Percentiles rank a stretch among this genome's conserved stretches.
Conservation (phyloP, 257 asterid species). For the Eustoma russellianum region DNA sequence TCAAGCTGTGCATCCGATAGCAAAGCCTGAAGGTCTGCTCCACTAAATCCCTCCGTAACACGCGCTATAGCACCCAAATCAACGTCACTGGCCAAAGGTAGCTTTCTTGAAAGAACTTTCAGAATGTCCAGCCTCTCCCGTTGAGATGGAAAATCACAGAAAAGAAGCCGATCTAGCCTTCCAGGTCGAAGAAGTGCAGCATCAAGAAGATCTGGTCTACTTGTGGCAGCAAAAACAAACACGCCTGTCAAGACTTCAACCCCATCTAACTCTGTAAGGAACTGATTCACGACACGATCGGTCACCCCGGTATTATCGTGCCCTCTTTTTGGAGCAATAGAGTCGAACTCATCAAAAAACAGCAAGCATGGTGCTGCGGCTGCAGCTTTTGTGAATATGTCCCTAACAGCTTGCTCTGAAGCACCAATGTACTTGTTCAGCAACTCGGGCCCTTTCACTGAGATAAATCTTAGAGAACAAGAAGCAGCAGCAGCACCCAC, state of each 20-base stretch:
- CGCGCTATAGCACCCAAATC: slow-evolving; percentile 51
- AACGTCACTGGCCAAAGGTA: slow-evolving; percentile 67
- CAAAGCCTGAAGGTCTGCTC: slow-evolving; percentile 97
- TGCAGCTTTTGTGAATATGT: slow-evolving; percentile 89
- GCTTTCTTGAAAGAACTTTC: slow-evolving; percentile 76
- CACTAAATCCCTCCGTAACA: slow-evolving; percentile 87
- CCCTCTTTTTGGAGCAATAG: slow-evolving; percentile 95
- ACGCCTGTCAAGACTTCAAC: slow-evolving; percentile 98
- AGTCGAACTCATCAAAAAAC: slow-evolving; percentile 94
- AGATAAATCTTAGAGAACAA: slow-evolving; percentile 86
- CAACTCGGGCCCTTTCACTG: slow-evolving; percentile 97
- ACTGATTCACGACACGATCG: slow-evolving; percentile 94
- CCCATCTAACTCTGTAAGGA: slow-evolving; percentile 92
- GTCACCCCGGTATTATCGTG: slow-evolving; percentile 98
- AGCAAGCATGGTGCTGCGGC: slow-evolving; percentile 95
- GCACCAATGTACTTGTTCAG: slow-evolving; percentile 97
- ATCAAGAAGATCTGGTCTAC: slow-evolving; percentile 98
- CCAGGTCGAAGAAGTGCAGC: slow-evolving; percentile 99
- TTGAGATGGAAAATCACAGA: slow-evolving; percentile 84
- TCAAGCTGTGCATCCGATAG: slow-evolving; percentile 90
- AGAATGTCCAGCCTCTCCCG: slow-evolving; percentile 80
- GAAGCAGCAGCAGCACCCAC: slow-evolving; percentile 99
- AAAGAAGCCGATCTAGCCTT: slow-evolving; percentile 86
- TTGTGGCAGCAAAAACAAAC: slow-evolving; percentile 96
- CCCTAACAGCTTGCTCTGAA: slow-evolving; percentile 98